These are phyloP conservation scores for Alternaria arborescens DNA, from an alignment of 2,329 filamentous ascomycete genomes.

Conservation along the genomic window DNA sequence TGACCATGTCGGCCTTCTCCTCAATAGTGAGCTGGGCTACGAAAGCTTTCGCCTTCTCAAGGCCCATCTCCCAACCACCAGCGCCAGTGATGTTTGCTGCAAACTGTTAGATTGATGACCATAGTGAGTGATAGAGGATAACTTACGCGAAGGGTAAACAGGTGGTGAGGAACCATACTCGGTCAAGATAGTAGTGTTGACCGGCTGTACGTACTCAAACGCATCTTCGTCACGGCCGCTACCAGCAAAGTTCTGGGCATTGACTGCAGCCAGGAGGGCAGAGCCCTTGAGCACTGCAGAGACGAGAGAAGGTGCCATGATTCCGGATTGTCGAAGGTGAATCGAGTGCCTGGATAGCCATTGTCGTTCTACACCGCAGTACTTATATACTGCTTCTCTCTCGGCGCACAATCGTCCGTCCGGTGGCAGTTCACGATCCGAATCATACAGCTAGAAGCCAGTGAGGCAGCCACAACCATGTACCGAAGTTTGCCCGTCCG, in stretches of 20 bases:
- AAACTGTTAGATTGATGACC: conserved; percentile 49
- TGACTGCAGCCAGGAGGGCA: conserved; percentile 31
- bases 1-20: conserved; percentile 48
- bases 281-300: conserved; percentile 31
- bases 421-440: conserved; percentile 4
- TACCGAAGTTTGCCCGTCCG: conserved; percentile 37
- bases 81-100: conserved; percentile 40
- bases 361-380: neutral
- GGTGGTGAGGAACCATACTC: conserved; percentile 41
- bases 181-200: conserved; percentile 41
- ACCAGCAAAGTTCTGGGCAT: conserved; percentile 36
- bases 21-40: conserved; percentile 42
- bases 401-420: conserved; percentile 7
- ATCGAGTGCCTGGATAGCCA: conserved; percentile 13
- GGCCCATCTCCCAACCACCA: conserved; percentile 45
- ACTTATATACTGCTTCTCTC: conserved; percentile 31
- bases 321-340: conserved; percentile 18
- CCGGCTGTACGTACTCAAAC: conserved; percentile 40
- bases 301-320: conserved; percentile 40
- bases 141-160: conserved; percentile 42
- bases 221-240: conserved; percentile 29
- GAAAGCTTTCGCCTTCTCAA: conserved; percentile 45
- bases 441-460: conserved; percentile 2
- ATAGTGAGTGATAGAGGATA: neutral
- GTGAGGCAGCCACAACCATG: conserved; percentile 3